Evolutionary conservation across 2,329 filamentous ascomycete species (phyloP).

Genomic region (Fusarium xyrophilum): DNA sequence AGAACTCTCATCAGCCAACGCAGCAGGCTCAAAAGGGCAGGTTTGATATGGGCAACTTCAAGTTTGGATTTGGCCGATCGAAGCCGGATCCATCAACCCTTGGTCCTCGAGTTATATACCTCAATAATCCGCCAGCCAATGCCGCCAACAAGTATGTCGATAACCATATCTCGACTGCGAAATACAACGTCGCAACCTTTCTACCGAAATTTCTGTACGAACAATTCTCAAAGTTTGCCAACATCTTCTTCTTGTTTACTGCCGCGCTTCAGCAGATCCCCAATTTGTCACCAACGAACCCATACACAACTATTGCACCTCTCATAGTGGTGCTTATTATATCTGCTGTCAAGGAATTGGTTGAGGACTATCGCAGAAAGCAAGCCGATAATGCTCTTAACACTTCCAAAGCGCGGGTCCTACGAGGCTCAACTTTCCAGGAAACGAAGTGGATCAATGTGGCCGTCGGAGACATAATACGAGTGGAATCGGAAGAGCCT

Average conservation of each 20-base stretch:
- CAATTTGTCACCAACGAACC: constrained; percentile 91
- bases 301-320: constrained; percentile 96
- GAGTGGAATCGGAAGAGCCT: constrained; percentile 91
- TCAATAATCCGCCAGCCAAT: constrained; percentile 97
- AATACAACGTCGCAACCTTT: constrained; percentile 95
- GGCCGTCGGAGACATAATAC: constrained; percentile 87
- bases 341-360: constrained; percentile 92
- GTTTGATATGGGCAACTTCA: constrained; percentile 79
- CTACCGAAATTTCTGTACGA: constrained; percentile 96
- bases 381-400: constrained; percentile 87
- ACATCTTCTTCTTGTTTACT: constrained; percentile 99
- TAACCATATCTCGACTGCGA: constrained; percentile 97
- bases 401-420: constrained; percentile 80
- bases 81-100: constrained; percentile 90
- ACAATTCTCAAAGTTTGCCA: constrained; percentile 99
- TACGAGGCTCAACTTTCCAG: constrained; percentile 83
- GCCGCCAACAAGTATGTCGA: constrained; percentile 87
- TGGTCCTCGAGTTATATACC: constrained; percentile 88
- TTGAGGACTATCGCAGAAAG: constrained; percentile 92
- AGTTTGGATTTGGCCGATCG: constrained; percentile 85
- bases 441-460: constrained; percentile 95
- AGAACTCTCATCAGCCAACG: constrained; percentile 50
- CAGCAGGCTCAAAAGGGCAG: constrained; percentile 50
- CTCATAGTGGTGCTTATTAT: constrained; percentile 87
- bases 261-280: constrained; percentile 94